Evolutionary conservation across 768 basidiomycete species (phyloP).

Genomic region (Roridomyces roridus): DNA sequence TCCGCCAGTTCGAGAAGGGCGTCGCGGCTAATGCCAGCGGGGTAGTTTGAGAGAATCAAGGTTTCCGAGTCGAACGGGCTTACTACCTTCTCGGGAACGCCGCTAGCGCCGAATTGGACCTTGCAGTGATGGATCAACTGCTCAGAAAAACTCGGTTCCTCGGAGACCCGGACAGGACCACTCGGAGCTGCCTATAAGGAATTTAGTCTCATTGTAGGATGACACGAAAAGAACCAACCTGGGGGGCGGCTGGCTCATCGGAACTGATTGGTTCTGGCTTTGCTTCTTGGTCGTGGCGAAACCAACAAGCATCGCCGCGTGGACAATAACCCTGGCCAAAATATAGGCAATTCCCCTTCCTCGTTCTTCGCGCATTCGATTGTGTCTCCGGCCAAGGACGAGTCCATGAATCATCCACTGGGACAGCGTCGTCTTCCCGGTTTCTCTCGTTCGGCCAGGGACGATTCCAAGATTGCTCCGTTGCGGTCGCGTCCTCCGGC

Average conservation of each 20-base stretch:
- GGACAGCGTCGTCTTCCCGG: no score
- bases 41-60: conserved; percentile 7
- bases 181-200: no score
- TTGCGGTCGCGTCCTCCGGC: background rate
- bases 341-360: conserved; percentile 1
- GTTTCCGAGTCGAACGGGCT: conserved; percentile 11
- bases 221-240: no score
- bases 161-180: background rate
- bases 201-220: no score
- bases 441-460: no score
- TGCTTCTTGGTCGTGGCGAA: conserved; percentile 1
- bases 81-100: conserved; percentile 7
- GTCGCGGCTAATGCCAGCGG: conserved; percentile 11
- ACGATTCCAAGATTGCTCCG: conserved; percentile 2
- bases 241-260: background rate
- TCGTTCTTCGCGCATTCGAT: background rate
- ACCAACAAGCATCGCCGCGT: conserved; percentile 1
- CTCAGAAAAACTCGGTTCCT: background rate
- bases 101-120: conserved; percentile 13
- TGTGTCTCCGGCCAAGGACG: conserved; percentile 4
- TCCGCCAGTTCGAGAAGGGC: conserved; percentile 5
- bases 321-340: conserved; percentile 17
- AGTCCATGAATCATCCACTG: background rate
- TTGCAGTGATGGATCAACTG: conserved; percentile 6
- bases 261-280: background rate